Evolutionary conservation across 768 basidiomycete species (phyloP), one percentile per base, ranked within the genome.

Genomic region (Psilocybe tampanensis): DNA sequence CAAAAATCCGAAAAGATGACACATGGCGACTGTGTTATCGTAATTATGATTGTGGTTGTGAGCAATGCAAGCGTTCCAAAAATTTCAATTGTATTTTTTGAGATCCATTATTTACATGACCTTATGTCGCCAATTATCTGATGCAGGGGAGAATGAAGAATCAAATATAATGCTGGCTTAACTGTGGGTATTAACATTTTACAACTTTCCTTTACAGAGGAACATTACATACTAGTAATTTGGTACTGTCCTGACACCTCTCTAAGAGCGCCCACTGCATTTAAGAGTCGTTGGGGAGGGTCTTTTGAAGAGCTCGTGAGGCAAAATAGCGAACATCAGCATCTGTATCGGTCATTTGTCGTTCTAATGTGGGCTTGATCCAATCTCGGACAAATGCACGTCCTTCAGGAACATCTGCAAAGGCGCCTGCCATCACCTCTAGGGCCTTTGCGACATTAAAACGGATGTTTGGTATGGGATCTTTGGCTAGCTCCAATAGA

Each of bases 261-360:
- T 33, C 22, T 45, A 48, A 29, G 15, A 32, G 29, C 29, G 47
- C 22, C 47, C 24, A 48, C 26, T 26, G 29, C 26, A 48, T 48
- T 48, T 32, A 65, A 43, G 61, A 49, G 55, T 60, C 61, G 21
- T 44, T 43, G 18, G 55, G 44, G 18, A 33, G 44, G 12, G 80
- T 76, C 65, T 78, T 82, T 64, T 92, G 89, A 52, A 91, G 75
- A 44, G 93, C 95, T 58, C 90, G 88, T 44, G 83, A 77, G 13
- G 95, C 92, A 73, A 95, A 97, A 77, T 91, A 98, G 68, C 95
- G 86, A 48, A 99, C 97, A 77, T 99, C 97, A 19, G 96, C 94
- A 74, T 99, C 97, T 45, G 78, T 73, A 69, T 99, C 97, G 60
- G 84, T 85, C 75, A 91, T 89, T 73, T 94, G 85, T 64, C 88